Base-by-base conservation (phyloP, 148 eudicot species). In the Persicaria maculosa region DNA sequence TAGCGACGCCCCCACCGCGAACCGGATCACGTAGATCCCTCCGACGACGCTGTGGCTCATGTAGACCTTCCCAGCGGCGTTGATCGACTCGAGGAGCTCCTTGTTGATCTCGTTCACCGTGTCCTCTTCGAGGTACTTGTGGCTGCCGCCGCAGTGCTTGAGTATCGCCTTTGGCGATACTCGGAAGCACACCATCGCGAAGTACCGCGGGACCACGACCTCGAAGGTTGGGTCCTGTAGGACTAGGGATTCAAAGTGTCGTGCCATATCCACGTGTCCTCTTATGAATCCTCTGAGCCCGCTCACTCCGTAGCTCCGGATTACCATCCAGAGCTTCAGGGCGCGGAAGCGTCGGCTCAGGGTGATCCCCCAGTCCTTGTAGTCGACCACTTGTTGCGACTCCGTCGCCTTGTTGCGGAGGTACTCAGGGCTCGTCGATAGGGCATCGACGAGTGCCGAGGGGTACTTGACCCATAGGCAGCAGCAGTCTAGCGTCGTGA, bases 351-450 rank as follows among this genome's bases (percentile, higher is more conserved):
- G 48, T 0, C 90, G 83, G 79, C 90, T 83, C 5, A 88, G 75
- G 1, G 84, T 74, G 19, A 88, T 80, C 64, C 85, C 86, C 92
- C 92, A 88, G 61, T 88, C 90, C 47, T 86, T 88, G 82, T 88
- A 88, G 74, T 88, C 92, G 4, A 88, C 86, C 43, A 88, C 92
- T 17, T 78, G 74, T 0, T 81, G 75, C 9, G 80, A 62, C 1
- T 86, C 92, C 0, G 86, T 86, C 0, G 88, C 88, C 31, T 77
- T 81, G 81, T 89, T 89, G 9, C 80, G 79, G 5, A 86, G 73
- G 7, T 77, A 83, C 78, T 85, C 93, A 0, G 93, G 83, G 71
- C 83, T 74, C 3, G 88, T 83, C 0, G 88, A 83, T 4, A 89
- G 78, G 9, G 86, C 81, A 9, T 74, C 58, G 4, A 82, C 78